Evolutionary conservation across 495 filamentous ascomycete genomes (phyloP), one percentile per base, ranked within the genome.

Genomic region (Schizothecium vesticola): DNA sequence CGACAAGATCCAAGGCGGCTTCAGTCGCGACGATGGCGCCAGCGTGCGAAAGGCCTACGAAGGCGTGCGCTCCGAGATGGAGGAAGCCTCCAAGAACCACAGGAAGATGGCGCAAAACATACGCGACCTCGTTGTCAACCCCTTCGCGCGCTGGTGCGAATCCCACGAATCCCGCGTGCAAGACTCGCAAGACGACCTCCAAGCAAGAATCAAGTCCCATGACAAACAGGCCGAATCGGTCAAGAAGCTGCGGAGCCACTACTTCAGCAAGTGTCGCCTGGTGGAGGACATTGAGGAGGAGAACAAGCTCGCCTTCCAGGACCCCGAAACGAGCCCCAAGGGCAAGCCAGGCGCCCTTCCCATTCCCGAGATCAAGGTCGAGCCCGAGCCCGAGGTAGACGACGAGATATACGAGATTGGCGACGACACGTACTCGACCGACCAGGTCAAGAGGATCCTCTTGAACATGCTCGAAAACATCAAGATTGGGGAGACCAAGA

Each of bases 261-360:
- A 99, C 79, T 99, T 97, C 86, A 98, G 97, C 82, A 98, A 97
- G 80, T 99, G 95, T 74, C 91, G 95, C 59, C 86, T 96, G 57
- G 89, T 97, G 8, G 95, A 99, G 78, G 95, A 99, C 74, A 79
- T 97, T 64, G 96, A 98, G 73, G 95, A 99, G 79, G 95, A 99
- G 84, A 97, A 97, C 75, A 97, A 98, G 79, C 87, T 99, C 13
- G 94, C 92, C 31, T 97, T 98, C 77, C 92, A 97, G 75, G 92
- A 92, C 69, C 92, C 94, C 2, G 80, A 83, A 67, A 75, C 67
- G 29, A 85, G 83, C 73, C 83, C 85, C 16, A 82, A 85, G 66
- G 72, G 79, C 70, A 77, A 78, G 71, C 70, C 80, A 72, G 75
- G 80, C 66, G 81, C 82, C 69, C 85, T 83, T 55, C 76, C 80